Evolutionary conservation across 441 rosid species (phyloP).

Genomic region (Eugenia klotzschiana): DNA sequence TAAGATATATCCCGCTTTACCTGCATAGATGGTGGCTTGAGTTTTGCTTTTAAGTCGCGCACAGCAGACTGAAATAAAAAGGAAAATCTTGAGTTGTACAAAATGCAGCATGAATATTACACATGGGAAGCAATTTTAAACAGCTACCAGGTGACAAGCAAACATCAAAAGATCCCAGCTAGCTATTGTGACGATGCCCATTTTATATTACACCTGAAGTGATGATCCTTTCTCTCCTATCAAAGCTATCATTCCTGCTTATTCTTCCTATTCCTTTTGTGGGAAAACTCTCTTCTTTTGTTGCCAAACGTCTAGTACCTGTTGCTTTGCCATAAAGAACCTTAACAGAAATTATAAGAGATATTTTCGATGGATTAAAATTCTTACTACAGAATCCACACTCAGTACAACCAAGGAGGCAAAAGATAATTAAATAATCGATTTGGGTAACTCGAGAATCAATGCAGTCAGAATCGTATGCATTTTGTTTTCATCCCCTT

Average conservation of each 20-base stretch:
- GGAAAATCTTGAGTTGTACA: conserved; percentile 5
- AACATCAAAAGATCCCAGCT: not conserved
- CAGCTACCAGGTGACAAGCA: not conserved
- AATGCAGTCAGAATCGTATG: not conserved
- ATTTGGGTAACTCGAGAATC: not conserved
- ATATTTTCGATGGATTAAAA: not conserved
- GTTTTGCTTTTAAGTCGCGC: conserved; percentile 83
- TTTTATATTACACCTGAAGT: not conserved
- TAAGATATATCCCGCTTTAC: conserved; percentile 16
- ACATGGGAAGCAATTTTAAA: not conserved
- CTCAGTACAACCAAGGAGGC: not conserved
- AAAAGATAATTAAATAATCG: not conserved
- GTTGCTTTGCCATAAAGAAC: not conserved
- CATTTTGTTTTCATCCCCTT: not conserved
- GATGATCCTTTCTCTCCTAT: not conserved
- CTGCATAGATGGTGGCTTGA: conserved; percentile 98
- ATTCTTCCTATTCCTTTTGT: not conserved
- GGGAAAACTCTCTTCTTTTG: not conserved
- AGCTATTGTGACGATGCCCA: not conserved
- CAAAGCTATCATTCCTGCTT: not conserved
- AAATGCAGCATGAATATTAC: not conserved
- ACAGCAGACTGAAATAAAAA: conserved; percentile 66
- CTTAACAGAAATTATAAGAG: not conserved
- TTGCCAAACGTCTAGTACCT: not conserved
- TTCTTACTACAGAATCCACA: not conserved